Percentiles rank a stretch among this genome's conserved stretches.
Conservation (phyloP, 768 basidiomycete genomes). For the Nevesoporus exiguus region DNA sequence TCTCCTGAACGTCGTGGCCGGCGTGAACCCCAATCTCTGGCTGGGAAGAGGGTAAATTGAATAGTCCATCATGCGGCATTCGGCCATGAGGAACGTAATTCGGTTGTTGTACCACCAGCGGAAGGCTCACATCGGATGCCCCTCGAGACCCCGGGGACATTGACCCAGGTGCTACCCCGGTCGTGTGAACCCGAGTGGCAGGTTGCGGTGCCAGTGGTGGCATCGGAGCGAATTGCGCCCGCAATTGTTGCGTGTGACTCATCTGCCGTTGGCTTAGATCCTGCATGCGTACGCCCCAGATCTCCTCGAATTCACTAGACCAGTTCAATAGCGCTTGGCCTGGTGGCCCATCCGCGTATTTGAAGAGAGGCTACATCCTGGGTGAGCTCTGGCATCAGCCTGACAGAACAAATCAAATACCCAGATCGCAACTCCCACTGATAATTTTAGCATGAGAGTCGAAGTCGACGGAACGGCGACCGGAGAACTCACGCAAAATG, state of each 20-base stretch:
- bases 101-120: conserved; percentile 25
- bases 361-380: conserved; percentile 57
- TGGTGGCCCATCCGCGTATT: conserved; percentile 56
- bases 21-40: conserved; percentile 17
- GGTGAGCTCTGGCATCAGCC: conserved; percentile 16
- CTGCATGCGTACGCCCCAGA: conserved; percentile 59
- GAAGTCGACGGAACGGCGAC: conserved; percentile 26
- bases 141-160: conserved; percentile 20
- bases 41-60: conserved; percentile 24
- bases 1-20: conserved; percentile 26
- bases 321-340: conserved; percentile 50
- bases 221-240: conserved; percentile 19
- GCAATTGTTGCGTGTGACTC: conserved; percentile 16
- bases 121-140: conserved; percentile 17
- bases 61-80: conserved; percentile 35
- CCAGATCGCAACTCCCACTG: conserved; percentile 63
- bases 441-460: conserved; percentile 18
- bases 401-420: conserved; percentile 40
- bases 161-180: conserved; percentile 13
- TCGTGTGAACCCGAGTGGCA: conserved; percentile 19
- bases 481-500: conserved; percentile 44
- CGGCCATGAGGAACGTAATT: conserved; percentile 32
- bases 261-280: conserved; percentile 38
- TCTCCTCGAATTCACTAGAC: conserved; percentile 61
- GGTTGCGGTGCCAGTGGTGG: conserved; percentile 33